phyloP scores from a whole-genome alignment of 2,329 filamentous ascomycete species.

The Tympanopsis confertula region DNA sequence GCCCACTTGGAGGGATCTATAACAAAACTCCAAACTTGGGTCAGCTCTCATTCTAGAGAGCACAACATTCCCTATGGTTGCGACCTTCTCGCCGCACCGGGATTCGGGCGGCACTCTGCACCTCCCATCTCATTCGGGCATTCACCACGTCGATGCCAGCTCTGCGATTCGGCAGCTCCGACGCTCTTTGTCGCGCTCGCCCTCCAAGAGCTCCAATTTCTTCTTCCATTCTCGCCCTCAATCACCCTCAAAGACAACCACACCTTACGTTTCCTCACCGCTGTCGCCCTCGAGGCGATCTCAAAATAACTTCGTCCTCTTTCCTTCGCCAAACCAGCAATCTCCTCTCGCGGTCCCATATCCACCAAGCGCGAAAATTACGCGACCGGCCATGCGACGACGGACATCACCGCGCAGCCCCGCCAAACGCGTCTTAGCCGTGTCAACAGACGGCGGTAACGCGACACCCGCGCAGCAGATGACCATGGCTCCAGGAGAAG shows the following conservation, averaged over 20 bases:
- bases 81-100: constrained; percentile 1
- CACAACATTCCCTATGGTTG: neutral
- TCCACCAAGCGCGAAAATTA: constrained; percentile 1
- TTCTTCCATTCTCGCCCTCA: neutral
- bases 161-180: neutral
- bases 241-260: neutral
- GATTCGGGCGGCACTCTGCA: constrained; percentile 1
- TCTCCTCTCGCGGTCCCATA: neutral
- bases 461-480: neutral
- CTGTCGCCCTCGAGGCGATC: neutral
- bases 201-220: neutral
- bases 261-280: neutral
- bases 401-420: neutral
- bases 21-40: no score
- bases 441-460: neutral
- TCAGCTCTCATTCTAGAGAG: no score
- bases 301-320: neutral
- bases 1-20: no score
- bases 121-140: neutral
- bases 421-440: neutral
- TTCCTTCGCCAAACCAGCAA: neutral
- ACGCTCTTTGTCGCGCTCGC: neutral
- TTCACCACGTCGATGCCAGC: constrained; percentile 1
- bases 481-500: no score
- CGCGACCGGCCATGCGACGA: neutral